Evolutionary conservation across 257 asterid genomes (phyloP).

Genomic region (Cordia subcordata): DNA sequence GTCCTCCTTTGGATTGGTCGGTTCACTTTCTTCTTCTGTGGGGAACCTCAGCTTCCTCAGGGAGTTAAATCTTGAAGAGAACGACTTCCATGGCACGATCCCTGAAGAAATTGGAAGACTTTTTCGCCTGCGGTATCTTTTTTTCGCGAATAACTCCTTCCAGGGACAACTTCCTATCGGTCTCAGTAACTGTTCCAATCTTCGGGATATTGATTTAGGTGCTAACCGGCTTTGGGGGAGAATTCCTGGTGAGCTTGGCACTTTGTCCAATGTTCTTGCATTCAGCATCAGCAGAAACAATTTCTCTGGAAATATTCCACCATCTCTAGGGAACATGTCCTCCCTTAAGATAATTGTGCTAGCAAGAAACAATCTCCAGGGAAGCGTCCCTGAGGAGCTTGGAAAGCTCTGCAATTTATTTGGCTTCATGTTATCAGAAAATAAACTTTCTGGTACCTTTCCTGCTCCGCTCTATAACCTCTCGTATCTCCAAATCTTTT

Average conservation of each 20-base stretch:
- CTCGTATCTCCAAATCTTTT: slow-evolving; percentile 10
- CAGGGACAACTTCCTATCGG: slow-evolving; percentile 19
- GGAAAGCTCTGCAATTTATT: slow-evolving; percentile 8
- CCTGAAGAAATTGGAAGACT: slow-evolving; percentile 24
- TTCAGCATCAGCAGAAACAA: slow-evolving; percentile 14
- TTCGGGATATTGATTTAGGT: slow-evolving; percentile 14
- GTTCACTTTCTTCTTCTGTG: slow-evolving; percentile 15
- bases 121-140: slow-evolving; percentile 10
- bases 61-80: slow-evolving; percentile 9
- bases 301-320: slow-evolving; percentile 21
- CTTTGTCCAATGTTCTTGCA: slow-evolving; percentile 7
- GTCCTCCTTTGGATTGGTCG: slow-evolving; percentile 9
- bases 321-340: slow-evolving; percentile 20
- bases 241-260: slow-evolving; percentile 14
- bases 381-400: slow-evolving; percentile 17
- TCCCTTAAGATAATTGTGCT: slow-evolving; percentile 10
- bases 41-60: slow-evolving; percentile 24
- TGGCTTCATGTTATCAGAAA: slow-evolving; percentile 1
- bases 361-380: slow-evolving; percentile 7
- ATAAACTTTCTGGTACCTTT: slow-evolving; percentile 15
- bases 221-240: slow-evolving; percentile 13
- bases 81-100: slow-evolving; percentile 16
- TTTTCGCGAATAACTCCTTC: slow-evolving; percentile 16
- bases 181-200: slow-evolving; percentile 18
- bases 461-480: slow-evolving; percentile 18